A percentile compares a stretch with the other conserved stretches of the same genome.
Evolutionary conservation across 2,329 filamentous ascomycete genomes (phyloP).

Genomic region (Penicillium sp.): DNA sequence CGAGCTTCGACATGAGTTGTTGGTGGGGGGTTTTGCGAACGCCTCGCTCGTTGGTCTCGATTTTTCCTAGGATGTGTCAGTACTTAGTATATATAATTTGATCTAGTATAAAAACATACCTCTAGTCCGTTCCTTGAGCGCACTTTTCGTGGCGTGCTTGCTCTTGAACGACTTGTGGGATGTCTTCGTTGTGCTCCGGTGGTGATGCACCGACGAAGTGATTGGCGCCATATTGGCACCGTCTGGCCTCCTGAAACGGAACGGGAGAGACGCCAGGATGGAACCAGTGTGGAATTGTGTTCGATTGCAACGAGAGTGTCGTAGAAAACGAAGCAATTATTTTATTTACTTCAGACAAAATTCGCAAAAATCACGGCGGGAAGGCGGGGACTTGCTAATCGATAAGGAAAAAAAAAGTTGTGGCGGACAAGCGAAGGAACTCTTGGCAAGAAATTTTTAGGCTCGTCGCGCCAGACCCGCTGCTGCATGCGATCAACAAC

Average conservation of each 20-base stretch:
- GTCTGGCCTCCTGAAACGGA: constrained; percentile 72
- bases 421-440: constrained; percentile 33
- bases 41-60: constrained; percentile 64
- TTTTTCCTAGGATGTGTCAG: constrained; percentile 59
- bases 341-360: background rate
- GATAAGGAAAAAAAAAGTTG: constrained; percentile 18
- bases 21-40: constrained; percentile 86
- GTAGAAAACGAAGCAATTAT: background rate
- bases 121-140: constrained; percentile 79
- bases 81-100: constrained; percentile 10
- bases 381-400: constrained; percentile 17
- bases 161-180: constrained; percentile 90
- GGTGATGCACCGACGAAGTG: constrained; percentile 56
- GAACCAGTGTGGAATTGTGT: background rate
- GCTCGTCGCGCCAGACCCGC: constrained; percentile 14
- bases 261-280: constrained; percentile 61
- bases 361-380: constrained; percentile 3
- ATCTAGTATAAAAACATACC: constrained; percentile 46
- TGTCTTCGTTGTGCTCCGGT: constrained; percentile 87
- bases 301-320: background rate
- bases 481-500: constrained; percentile 10
- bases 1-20: constrained; percentile 95
- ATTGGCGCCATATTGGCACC: constrained; percentile 69
- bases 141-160: constrained; percentile 81
- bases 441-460: constrained; percentile 37